These are phyloP conservation scores for Claviceps africana DNA, from an alignment of 2,329 filamentous ascomycete genomes.

Conservation along the genomic window DNA sequence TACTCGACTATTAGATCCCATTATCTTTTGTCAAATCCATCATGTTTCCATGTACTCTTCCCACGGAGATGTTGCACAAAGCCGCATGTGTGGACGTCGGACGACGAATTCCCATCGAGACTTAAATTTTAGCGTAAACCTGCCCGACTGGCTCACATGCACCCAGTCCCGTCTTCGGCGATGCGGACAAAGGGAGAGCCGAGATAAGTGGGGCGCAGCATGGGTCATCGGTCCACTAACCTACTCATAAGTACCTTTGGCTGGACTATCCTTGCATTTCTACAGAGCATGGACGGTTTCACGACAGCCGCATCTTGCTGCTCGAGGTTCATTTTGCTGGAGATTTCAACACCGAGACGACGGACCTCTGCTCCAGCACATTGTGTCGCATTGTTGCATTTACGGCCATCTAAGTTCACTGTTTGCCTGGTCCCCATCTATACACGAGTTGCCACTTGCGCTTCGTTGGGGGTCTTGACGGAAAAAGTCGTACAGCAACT, in stretches of 20 bases:
- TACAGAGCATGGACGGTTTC: not conserved
- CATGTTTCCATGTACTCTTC: too few relatives aligned
- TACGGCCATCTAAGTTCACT: not conserved
- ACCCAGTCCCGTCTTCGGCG: not conserved
- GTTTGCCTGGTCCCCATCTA: not conserved
- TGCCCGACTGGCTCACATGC: too few relatives aligned
- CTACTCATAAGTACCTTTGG: not conserved
- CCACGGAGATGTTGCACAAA: too few relatives aligned
- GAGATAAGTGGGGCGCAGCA: not conserved
- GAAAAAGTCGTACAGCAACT: not conserved
- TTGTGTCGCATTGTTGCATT: not conserved
- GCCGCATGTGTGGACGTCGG: too few relatives aligned
- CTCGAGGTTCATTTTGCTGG: not conserved
- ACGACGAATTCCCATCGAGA: too few relatives aligned
- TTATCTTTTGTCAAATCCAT: too few relatives aligned
- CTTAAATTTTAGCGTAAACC: too few relatives aligned
- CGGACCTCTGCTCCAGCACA: not conserved
- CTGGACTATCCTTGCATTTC: not conserved
- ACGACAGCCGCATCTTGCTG: not conserved
- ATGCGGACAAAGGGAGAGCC: not conserved
- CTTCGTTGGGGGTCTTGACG: not conserved
- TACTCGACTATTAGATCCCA: too few relatives aligned
- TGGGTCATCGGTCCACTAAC: not conserved
- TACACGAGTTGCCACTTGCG: not conserved
- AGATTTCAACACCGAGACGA: not conserved